Conservation (phyloP, 257 asterid species). For the Voacanga thouarsii region DNA sequence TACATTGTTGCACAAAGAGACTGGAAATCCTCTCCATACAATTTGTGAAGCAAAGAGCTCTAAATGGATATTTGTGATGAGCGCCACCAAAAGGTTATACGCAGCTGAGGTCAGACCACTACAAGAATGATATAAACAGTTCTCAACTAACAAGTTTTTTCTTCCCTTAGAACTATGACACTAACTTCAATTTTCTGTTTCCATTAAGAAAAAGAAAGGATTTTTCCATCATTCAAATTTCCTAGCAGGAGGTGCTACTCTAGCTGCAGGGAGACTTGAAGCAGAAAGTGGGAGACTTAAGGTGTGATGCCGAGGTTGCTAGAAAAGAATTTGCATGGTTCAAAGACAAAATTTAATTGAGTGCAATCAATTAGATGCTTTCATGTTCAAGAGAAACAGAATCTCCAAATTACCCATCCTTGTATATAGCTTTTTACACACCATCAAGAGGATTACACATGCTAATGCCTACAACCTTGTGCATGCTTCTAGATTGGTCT, state of each 20-base stretch:
- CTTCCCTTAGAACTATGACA: not conserved
- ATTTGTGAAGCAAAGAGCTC: conserved; percentile 3
- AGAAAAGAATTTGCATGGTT: not conserved
- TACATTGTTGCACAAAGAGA: conserved; percentile 23
- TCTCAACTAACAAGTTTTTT: not conserved
- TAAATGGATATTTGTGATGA: conserved; percentile 37
- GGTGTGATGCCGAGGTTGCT: conserved; percentile 12
- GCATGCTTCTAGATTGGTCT: not conserved
- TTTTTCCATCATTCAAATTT: conserved; percentile 35
- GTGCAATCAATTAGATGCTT: not conserved
- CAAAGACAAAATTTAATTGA: too few species aligned
- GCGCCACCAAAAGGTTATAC: conserved; percentile 26
- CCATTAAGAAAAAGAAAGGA: conserved; percentile 19
- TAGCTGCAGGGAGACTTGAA: conserved; percentile 34
- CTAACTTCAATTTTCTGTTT: conserved; percentile 10
- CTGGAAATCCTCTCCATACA: conserved; percentile 23
- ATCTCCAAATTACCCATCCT: too few species aligned
- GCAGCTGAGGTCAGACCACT: conserved; percentile 22
- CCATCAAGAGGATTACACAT: too few species aligned
- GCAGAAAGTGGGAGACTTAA: conserved; percentile 23
- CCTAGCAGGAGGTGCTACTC: conserved; percentile 34
- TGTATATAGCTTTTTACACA: too few species aligned
- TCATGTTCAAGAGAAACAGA: not conserved
- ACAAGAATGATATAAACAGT: not conserved
- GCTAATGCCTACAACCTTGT: not conserved